Base-by-base conservation (phyloP, 305 asterid species). In the Withania somnifera region DNA sequence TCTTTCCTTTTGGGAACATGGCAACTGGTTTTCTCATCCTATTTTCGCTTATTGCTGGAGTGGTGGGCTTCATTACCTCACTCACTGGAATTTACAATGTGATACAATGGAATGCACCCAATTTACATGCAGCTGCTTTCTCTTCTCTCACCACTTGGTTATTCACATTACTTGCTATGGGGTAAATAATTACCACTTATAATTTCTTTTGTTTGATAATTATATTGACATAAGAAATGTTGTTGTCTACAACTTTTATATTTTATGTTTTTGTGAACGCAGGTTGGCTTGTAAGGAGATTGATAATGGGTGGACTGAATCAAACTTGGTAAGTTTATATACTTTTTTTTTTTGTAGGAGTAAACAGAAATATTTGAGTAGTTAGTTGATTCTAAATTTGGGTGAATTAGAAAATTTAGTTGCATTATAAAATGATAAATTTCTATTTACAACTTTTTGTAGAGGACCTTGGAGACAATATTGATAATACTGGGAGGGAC, bases 221-320 rank as follows among this genome's bases (percentile, higher is more conserved):
- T 20, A 40, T 20, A 69, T 7, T 40, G 78, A 11, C 30, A 11
- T 11, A 22, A 1, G 13, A 6, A 11, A 42, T 42, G 6, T 1
- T 5, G n/a, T n/a, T n/a, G n/a, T n/a, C n/a, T n/a, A n/a, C n/a
- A n/a, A n/a, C n/a, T n/a, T n/a, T n/a, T n/a, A 53, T 7, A 22
- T 24, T 24, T 14, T 38, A n/a, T 83, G 20, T 78, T 53, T 13
- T 24, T 17, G 54, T 51, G 60, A 17, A 17, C 87, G 86, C 92
- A 96, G 99, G 85, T 85, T 94, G 75, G 97, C 97, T 22, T 93
- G 99, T 89, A 94, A 96, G 85, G 99, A 96, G 93, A 94, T 96
- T 82, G 84, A 91, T 71, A 83, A 88, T 34, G 94, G 98, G 52
- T 93, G 98, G 98, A 87, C 90, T 22, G 88, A 87, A 4, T 83